phyloP scores from a whole-genome alignment of 2,329 filamentous ascomycete species.

The Botrytis fabae region DNA sequence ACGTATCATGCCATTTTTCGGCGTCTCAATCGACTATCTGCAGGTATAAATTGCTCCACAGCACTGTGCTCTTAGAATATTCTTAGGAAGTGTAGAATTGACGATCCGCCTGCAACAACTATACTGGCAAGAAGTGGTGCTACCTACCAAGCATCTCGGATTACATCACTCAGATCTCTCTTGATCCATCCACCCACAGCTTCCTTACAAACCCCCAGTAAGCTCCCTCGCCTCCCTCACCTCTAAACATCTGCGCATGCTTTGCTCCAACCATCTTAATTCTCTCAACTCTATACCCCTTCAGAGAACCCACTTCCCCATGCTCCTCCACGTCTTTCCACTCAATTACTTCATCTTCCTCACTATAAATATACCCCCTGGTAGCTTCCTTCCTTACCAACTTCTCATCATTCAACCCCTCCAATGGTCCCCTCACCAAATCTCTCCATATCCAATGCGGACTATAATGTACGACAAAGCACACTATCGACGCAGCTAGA shows the following conservation, averaged over 20 bases:
- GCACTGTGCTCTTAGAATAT: not conserved
- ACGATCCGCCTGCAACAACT: not conserved
- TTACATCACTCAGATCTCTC: not conserved
- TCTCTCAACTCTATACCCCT: conserved; percentile 31
- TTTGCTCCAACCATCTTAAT: conserved; percentile 32
- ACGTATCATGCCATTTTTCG: not conserved
- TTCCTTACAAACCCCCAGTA: conserved; percentile 36
- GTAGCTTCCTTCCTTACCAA: conserved; percentile 26
- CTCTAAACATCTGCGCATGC: conserved; percentile 36
- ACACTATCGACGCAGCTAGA: conserved; percentile 25
- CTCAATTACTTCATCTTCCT: conserved; percentile 30
- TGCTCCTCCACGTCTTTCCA: conserved; percentile 27
- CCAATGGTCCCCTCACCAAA: conserved; percentile 33
- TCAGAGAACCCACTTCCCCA: conserved; percentile 23
- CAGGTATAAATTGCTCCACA: not conserved
- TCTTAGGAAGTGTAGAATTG: not conserved
- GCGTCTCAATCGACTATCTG: not conserved
- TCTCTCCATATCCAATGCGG: conserved; percentile 34
- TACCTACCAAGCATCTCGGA: not conserved
- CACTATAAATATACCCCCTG: conserved; percentile 37
- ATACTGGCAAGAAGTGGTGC: not conserved
- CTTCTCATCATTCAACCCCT: conserved; percentile 28
- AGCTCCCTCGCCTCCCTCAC: conserved; percentile 32
- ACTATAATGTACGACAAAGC: conserved; percentile 33
- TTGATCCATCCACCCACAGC: conserved; percentile 26